A percentile compares a stretch with the other conserved stretches of the same genome.
Evolutionary conservation across 331 rosid species (phyloP).

Genomic region (Dryas integrifolia): DNA sequence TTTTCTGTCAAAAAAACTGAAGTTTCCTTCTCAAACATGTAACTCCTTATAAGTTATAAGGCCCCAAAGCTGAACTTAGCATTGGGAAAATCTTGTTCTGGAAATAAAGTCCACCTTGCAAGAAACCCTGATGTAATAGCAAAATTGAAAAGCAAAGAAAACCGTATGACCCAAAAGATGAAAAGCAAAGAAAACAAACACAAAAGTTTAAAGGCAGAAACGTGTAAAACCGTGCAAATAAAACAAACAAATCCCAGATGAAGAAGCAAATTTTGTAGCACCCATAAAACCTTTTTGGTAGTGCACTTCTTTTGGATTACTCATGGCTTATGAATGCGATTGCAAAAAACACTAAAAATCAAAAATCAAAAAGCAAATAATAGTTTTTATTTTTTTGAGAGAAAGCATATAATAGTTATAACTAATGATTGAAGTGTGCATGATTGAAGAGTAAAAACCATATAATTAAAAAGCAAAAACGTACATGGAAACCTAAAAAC

Average conservation of each 20-base stretch:
- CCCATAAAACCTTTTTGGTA: background rate
- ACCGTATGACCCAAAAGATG: background rate
- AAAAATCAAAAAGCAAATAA: too few relatives aligned
- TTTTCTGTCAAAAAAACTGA: too few relatives aligned
- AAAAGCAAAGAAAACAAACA: background rate
- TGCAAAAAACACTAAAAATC: background rate
- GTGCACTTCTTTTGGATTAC: background rate
- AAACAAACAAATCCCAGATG: background rate
- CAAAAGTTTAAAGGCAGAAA: constrained; percentile 2
- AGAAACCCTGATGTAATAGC: too few relatives aligned
- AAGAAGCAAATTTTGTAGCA: background rate
- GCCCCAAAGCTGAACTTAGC: too few relatives aligned
- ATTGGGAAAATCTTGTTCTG: too few relatives aligned
- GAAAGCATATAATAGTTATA: too few relatives aligned
- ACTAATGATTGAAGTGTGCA: constrained; percentile 2
- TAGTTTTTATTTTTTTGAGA: too few relatives aligned
- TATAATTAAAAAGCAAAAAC: background rate
- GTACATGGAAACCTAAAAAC: background rate
- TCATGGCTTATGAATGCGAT: background rate
- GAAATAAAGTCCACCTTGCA: too few relatives aligned
- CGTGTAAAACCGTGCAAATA: background rate
- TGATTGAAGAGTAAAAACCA: background rate
- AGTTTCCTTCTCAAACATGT: too few relatives aligned
- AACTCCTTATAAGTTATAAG: too few relatives aligned
- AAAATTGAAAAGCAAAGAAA: background rate